Evolutionary conservation across 2,329 filamentous ascomycete species (phyloP), one percentile per base, ranked within the genome.

Genomic region (Apiospora rasikravindrae): DNA sequence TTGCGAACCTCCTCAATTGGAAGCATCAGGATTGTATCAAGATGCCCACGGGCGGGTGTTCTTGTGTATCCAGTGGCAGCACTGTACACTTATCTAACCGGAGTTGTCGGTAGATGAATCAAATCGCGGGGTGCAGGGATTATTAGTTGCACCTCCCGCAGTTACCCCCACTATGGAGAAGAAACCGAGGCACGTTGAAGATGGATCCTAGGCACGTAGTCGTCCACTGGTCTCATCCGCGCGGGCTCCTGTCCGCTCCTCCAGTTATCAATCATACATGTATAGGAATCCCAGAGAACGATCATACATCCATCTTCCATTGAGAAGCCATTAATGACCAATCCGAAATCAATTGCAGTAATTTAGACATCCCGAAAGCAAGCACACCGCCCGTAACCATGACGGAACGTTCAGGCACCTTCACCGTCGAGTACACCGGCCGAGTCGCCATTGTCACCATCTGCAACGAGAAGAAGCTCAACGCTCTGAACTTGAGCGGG

Each of bases 391-490:
- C 16, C 26, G 53, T 29, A 22, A 71, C 22, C 70, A 85, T 85
- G 83, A 76, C 80, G 45, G 82, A 89, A 57, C 74, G 81, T 83
- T 69, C 86, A 40, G 68, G 68, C 33, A 16, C 19, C 68, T 92
- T 85, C 76, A 81, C 86, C 67, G 79, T 93, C 77, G 87, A 90
- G 73, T 93, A 91, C 81, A 85, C 87, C 77, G 92, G 89, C 81
- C 91, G 91, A 73, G 84, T 95, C 75, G 94, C 96, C 78, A 90
- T 95, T 80, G 91, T 99, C 82, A 98, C 94, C 24, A 91, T 99
- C 80, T 92, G 95, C 83, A 92, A 94, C 69, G 89, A 92, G 71
- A 89, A 91, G 80, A 98, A 98, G 85, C 93, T 98, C 82, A 97
- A 97, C 82, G 94, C 96, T 44, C 84, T 98, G 69, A 88, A 85